Percentiles rank a stretch among this genome's conserved stretches.
Conservation (phyloP, 2,329 filamentous ascomycete species). For the Whalleya microplaca region DNA sequence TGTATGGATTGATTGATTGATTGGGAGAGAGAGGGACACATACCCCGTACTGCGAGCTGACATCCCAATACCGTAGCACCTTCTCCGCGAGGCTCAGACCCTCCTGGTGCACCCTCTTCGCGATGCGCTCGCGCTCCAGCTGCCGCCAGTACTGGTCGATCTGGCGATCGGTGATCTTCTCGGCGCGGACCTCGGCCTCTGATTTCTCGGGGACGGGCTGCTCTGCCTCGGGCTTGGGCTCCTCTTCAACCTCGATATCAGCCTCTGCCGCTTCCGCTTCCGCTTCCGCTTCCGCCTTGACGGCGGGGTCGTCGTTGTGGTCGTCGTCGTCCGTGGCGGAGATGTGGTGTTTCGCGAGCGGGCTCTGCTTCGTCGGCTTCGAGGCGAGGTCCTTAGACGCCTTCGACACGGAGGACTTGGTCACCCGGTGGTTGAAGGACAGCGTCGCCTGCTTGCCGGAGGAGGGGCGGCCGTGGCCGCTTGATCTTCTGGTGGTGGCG, state of each 20-base stretch:
- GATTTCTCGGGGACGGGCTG: slow-evolving; percentile 45
- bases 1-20: neutral
- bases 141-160: slow-evolving; percentile 77
- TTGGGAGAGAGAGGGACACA: slow-evolving; percentile 43
- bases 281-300: slow-evolving; percentile 25
- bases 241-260: slow-evolving; percentile 16
- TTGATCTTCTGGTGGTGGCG: slow-evolving; percentile 50
- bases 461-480: slow-evolving; percentile 41
- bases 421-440: slow-evolving; percentile 61
- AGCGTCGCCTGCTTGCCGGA: slow-evolving; percentile 57
- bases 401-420: slow-evolving; percentile 54
- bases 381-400: slow-evolving; percentile 48
- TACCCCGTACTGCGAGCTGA: slow-evolving; percentile 90
- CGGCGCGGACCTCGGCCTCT: slow-evolving; percentile 60
- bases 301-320: neutral
- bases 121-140: slow-evolving; percentile 70
- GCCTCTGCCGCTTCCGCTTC: slow-evolving; percentile 29
- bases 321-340: too few relatives aligned
- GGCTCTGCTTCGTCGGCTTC: slow-evolving; percentile 41
- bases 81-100: slow-evolving; percentile 77
- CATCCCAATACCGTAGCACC: slow-evolving; percentile 88
- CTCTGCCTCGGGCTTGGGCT: slow-evolving; percentile 26
- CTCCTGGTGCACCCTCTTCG: slow-evolving; percentile 77
- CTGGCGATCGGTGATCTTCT: slow-evolving; percentile 67
- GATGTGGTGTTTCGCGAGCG: slow-evolving; percentile 32